Evolutionary conservation across 495 filamentous ascomycete species (phyloP).

Genomic region (Hyaloscypha hepaticicola): DNA sequence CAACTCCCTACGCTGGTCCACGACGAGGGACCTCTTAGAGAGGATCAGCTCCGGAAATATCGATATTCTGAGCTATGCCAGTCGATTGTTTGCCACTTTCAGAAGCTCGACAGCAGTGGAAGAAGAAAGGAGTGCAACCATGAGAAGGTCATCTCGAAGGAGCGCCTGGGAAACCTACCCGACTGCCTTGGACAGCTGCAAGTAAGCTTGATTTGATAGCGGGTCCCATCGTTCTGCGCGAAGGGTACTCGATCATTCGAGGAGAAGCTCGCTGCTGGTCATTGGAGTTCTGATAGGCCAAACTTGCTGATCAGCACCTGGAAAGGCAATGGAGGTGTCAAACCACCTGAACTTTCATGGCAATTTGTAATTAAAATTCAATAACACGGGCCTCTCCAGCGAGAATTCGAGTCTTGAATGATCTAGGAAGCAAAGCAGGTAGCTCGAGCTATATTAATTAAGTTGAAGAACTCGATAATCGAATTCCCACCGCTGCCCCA

Average conservation of each 20-base stretch:
- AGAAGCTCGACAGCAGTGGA: no score
- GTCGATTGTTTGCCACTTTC: no score
- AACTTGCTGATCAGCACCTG: background rate
- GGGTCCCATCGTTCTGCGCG: background rate
- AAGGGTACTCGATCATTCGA: background rate
- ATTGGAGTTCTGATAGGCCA: background rate
- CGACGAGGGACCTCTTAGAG: no score
- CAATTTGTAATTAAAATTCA: no score
- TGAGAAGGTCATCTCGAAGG: no score
- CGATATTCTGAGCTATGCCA: no score
- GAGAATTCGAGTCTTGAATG: background rate
- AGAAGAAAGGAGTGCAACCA: no score
- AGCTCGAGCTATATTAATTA: background rate
- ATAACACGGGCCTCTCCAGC: no score
- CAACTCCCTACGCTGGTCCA: no score
- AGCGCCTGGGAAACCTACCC: no score
- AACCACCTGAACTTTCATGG: no score
- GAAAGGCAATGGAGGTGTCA: background rate
- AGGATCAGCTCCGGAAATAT: no score
- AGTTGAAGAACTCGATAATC: background rate
- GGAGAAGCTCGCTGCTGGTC: background rate
- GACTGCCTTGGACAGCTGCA: background rate
- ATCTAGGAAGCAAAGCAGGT: background rate
- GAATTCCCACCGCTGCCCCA: background rate
- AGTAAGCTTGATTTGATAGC: background rate